Conservation (phyloP, 2,329 filamentous ascomycete species). For the Colletotrichum filicis region DNA sequence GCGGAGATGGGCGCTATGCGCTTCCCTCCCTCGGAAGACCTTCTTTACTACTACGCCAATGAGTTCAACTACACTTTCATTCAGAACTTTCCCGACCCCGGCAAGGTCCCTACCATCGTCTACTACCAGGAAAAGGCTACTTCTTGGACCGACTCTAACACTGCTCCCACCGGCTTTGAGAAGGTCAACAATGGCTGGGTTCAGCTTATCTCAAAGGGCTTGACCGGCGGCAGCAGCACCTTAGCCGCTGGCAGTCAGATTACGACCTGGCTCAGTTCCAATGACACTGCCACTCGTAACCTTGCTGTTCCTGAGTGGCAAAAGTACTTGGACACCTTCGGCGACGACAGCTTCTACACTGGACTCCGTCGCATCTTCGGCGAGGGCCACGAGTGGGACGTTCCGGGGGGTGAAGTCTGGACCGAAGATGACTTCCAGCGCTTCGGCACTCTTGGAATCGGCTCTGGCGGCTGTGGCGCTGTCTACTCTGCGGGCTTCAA, state of each 20-base stretch:
- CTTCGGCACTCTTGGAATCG: constrained; percentile 12
- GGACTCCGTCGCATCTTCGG: constrained; percentile 12
- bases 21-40: constrained; percentile 11
- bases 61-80: constrained; percentile 9
- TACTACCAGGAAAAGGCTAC: background rate
- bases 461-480: constrained; percentile 13
- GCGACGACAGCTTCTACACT: constrained; percentile 16
- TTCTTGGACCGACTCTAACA: constrained; percentile 1
- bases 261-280: background rate
- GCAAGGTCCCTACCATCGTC: constrained; percentile 7
- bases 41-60: constrained; percentile 20
- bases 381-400: constrained; percentile 6
- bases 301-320: constrained; percentile 9
- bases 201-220: background rate
- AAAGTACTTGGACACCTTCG: constrained; percentile 10
- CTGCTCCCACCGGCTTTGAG: background rate
- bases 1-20: constrained; percentile 23
- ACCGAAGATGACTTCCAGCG: constrained; percentile 12
- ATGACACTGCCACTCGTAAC: background rate
- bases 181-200: constrained; percentile 9
- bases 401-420: constrained; percentile 6
- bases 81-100: constrained; percentile 14
- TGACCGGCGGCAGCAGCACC: background rate
- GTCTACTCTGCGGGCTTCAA: constrained; percentile 14
- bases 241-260: background rate